These are phyloP conservation scores for Tagetes patula DNA, from an alignment of 129 eudicot genomes.

Conservation along the genomic window DNA sequence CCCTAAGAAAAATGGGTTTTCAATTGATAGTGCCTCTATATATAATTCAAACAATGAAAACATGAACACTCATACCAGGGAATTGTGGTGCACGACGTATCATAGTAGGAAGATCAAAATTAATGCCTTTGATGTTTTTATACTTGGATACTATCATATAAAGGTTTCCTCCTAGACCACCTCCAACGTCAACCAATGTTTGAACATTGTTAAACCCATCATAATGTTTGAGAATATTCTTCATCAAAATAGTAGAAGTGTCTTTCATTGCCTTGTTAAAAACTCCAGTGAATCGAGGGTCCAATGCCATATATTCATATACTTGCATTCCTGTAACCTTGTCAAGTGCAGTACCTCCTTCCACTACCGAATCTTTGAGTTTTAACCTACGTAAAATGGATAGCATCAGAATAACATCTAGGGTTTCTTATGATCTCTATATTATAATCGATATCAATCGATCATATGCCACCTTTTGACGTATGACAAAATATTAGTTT, in stretches of 20 bases:
- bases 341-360: conserved; percentile 33
- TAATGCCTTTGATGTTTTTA: conserved; percentile 32
- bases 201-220: conserved; percentile 34
- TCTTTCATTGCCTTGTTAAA: conserved; percentile 35
- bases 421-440: too few species aligned
- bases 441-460: too few species aligned
- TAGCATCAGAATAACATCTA: too few species aligned
- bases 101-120: conserved; percentile 39
- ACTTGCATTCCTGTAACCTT: conserved; percentile 23
- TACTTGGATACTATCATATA: conserved; percentile 26
- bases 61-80: conserved; percentile 18
- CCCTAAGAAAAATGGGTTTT: too few species aligned
- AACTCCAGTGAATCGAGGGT: too few species aligned
- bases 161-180: conserved; percentile 38
- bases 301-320: conserved; percentile 24
- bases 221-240: conserved; percentile 22
- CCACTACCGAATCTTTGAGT: conserved; percentile 23
- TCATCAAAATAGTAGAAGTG: conserved; percentile 27
- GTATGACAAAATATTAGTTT: too few species aligned
- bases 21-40: too few species aligned
- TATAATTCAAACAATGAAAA: too few species aligned
- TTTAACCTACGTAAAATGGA: neutral
- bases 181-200: conserved; percentile 39
- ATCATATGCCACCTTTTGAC: too few species aligned
- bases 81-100: conserved; percentile 24